A percentile compares a stretch with the other conserved stretches of the same genome.
phyloP scores from a whole-genome alignment of 176 grass and related monocot genomes.

The Cymbopogon citratus region DNA sequence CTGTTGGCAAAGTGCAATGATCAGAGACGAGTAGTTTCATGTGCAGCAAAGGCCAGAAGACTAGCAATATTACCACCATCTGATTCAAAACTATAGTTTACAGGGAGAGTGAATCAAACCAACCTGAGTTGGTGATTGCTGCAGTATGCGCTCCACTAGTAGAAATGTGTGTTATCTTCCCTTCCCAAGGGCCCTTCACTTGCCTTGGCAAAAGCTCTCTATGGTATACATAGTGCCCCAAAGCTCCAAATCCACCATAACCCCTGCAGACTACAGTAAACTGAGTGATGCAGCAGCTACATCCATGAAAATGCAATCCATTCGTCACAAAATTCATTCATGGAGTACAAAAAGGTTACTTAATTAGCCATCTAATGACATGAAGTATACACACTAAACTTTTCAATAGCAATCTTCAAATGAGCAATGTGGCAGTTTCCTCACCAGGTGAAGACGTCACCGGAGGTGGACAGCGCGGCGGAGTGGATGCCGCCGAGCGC shows the following conservation, averaged over 20 bases:
- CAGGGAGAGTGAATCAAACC: not conserved
- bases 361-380: not conserved
- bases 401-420: not conserved
- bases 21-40: not conserved
- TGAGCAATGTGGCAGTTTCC: slow-evolving; percentile 36
- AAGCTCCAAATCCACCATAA: slow-evolving; percentile 97
- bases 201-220: slow-evolving; percentile 71
- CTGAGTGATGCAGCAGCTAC: slow-evolving; percentile 58
- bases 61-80: not conserved
- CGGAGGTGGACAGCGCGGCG: slow-evolving; percentile 59
- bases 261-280: slow-evolving; percentile 95
- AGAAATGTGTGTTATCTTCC: slow-evolving; percentile 71
- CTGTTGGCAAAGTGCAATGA: slow-evolving; percentile 30
- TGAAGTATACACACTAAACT: not conserved
- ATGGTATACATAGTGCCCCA: slow-evolving; percentile 85
- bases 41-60: not conserved
- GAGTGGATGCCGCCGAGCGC: slow-evolving; percentile 87
- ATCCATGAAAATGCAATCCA: slow-evolving; percentile 23
- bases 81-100: not conserved
- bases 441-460: slow-evolving; percentile 87
- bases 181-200: slow-evolving; percentile 71
- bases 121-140: slow-evolving; percentile 63
- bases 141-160: slow-evolving; percentile 92
- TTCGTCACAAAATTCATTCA: not conserved
- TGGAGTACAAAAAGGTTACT: not conserved